Base-by-base conservation (phyloP, 2,329 filamentous ascomycete species). In the Aspergillus hortae region DNA sequence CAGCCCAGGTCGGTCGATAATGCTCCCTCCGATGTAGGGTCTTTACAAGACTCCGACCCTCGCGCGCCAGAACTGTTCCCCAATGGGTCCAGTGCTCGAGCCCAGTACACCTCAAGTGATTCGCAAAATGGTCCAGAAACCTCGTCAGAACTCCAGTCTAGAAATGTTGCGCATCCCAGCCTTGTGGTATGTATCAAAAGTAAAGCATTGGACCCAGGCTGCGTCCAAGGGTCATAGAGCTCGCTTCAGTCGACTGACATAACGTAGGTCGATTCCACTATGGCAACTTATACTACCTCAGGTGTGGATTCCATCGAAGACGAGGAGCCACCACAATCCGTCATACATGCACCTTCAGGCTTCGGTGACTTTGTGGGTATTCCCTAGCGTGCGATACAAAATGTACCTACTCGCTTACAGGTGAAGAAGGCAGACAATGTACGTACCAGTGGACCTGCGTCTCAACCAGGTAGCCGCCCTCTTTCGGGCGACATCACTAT, bases 281-380 rank as follows among this genome's bases (percentile, higher is more conserved):
- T 57, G 43, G 49, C 55, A 35, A 45, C 48, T 49, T 52, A 51
- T 6, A 50, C 48, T n/a, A 56, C 52, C 17, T 56, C 52, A 21
- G 56, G 52, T 48, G 36, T 55, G 46, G 74, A 75, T 48, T 80
- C 81, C 21, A n/a, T 33, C 12, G 85, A 85, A 55, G 90, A 95
- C 59, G 90, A 92, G 49, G 73, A 74, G 47, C 67, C 73, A 60
- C 87, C 90, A 21, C 81, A 90, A 48, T 96, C 92, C 1, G 92
- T 95, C 49, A 96, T 96, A 60, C 92, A 96, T 77, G 90, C 89
- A 14, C 91, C 92, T 0, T 80, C 90, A 58, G 89, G 87, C 56
- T 96, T 94, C 70, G 81, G 84, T 51, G 83, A 83, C 61, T 95
- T 94, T 82, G 89, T 94, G 69, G 66, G 82, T 67, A 30, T 10